phyloP scores from a whole-genome alignment of 2,329 filamentous ascomycete species.

The Rhinocladiella similis region DNA sequence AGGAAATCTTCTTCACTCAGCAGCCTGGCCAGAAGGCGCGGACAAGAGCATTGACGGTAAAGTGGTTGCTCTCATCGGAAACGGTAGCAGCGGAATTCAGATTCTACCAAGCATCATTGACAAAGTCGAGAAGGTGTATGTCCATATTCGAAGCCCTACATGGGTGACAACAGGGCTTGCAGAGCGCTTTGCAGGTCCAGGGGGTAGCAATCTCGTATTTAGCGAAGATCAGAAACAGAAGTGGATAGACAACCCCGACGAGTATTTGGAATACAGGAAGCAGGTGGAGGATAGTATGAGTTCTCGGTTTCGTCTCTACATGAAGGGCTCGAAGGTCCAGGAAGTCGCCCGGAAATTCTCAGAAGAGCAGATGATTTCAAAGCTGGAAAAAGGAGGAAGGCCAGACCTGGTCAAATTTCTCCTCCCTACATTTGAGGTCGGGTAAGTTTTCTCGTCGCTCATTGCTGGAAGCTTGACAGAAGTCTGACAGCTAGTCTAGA shows the following conservation, averaged over 20 bases:
- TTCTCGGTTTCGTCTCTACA: neutral
- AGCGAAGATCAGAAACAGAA: too few species aligned
- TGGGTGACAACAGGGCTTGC: neutral
- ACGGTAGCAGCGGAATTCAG: constrained; percentile 42
- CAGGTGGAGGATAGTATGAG: neutral
- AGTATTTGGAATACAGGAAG: neutral
- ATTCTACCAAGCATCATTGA: constrained; percentile 35
- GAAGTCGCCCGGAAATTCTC: too few species aligned
- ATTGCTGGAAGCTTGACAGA: too few species aligned
- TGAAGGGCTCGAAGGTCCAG: neutral
- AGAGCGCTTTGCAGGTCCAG: too few species aligned
- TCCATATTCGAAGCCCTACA: neutral
- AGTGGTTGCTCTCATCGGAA: constrained; percentile 37
- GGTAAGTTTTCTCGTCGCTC: too few species aligned
- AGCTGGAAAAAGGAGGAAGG: neutral
- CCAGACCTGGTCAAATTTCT: neutral
- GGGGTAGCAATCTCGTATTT: too few species aligned
- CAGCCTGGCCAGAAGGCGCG: constrained; percentile 36
- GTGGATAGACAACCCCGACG: neutral
- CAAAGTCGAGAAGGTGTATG: neutral
- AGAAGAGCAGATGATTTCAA: too few species aligned
- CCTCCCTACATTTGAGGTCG: constrained; percentile 45
- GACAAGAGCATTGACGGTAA: constrained; percentile 29
- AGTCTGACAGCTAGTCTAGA: too few species aligned
- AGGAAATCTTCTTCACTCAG: constrained; percentile 41